These are phyloP conservation scores for Metschnikowia gelsemii DNA, from an alignment of 805 yeast genomes.

Conservation along the genomic window DNA sequence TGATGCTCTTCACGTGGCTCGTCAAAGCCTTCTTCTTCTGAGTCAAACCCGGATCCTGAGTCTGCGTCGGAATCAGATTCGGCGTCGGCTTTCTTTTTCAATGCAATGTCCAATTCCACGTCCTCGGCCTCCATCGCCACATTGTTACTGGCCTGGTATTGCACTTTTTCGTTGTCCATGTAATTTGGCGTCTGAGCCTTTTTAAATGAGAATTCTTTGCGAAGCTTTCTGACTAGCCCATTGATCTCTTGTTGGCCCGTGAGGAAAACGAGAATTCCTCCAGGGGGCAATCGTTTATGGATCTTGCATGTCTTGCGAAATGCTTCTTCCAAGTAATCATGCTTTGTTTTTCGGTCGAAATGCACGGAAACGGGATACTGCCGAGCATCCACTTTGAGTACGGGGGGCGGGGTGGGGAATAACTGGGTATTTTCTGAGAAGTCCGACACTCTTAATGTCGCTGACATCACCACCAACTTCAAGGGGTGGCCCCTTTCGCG, in stretches of 20 bases:
- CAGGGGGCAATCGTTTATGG: conserved; percentile 83
- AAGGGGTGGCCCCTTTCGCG: conserved; percentile 56
- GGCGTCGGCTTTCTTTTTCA: no score
- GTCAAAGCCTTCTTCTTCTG: conserved; percentile 69
- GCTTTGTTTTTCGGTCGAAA: conserved; percentile 76
- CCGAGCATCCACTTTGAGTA: conserved; percentile 85
- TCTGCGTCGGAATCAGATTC: conserved; percentile 51
- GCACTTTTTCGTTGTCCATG: conserved; percentile 21
- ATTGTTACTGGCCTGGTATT: conserved; percentile 54
- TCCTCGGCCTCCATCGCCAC: conserved; percentile 86
- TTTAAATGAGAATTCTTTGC: conserved; percentile 62
- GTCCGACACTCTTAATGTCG: conserved; percentile 90
- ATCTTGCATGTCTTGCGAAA: conserved; percentile 82
- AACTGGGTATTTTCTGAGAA: conserved; percentile 77
- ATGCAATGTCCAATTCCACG: conserved; percentile 65
- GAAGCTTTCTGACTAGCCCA: conserved; percentile 65
- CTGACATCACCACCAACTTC: conserved; percentile 92
- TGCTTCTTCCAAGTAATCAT: conserved; percentile 83
- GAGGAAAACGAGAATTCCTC: conserved; percentile 86
- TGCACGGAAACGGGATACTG: conserved; percentile 93
- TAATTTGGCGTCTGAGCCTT: conserved; percentile 24
- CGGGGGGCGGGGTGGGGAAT: conserved; percentile 77
- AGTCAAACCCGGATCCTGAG: no score
- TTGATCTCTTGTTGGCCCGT: conserved; percentile 95
- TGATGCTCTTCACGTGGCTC: conserved; percentile 72